phyloP scores from a whole-genome alignment of 257 asterid species.

The Fraxinus pennsylvanica region DNA sequence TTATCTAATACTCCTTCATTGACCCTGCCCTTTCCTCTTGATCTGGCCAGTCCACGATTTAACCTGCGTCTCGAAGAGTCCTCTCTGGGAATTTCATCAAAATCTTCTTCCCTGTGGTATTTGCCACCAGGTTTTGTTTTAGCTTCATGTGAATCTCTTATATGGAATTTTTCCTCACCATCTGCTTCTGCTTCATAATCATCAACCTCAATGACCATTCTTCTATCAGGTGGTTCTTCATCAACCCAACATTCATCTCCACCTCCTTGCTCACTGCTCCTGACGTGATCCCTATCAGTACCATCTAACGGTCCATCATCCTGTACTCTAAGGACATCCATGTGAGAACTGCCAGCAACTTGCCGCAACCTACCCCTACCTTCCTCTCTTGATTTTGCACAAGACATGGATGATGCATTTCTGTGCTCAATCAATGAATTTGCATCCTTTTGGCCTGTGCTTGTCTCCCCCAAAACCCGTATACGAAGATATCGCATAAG shows the following conservation, averaged over 20 bases:
- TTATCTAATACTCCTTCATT: slow-evolving; percentile 62
- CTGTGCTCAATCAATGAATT: slow-evolving; percentile 52
- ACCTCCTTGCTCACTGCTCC: slow-evolving; percentile 44
- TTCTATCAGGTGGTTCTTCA: slow-evolving; percentile 56
- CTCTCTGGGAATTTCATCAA: slow-evolving; percentile 68
- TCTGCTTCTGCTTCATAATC: slow-evolving; percentile 54
- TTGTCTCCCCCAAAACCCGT: slow-evolving; percentile 73
- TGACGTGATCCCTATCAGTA: slow-evolving; percentile 51
- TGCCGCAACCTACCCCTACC: slow-evolving; percentile 61
- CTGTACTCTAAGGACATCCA: slow-evolving; percentile 46
- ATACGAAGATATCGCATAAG: slow-evolving; percentile 83
- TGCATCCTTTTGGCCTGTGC: slow-evolving; percentile 62
- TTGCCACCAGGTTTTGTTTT: slow-evolving; percentile 62
- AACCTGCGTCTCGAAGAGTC: slow-evolving; percentile 65
- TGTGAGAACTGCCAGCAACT: slow-evolving; percentile 54
- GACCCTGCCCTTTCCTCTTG: slow-evolving; percentile 68
- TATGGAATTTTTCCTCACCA: slow-evolving; percentile 55
- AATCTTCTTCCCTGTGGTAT: slow-evolving; percentile 70
- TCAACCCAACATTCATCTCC: slow-evolving; percentile 64
- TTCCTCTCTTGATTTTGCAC: slow-evolving; percentile 69
- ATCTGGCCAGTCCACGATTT: slow-evolving; percentile 58
- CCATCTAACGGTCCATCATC: slow-evolving; percentile 47
- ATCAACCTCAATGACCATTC: slow-evolving; percentile 49
- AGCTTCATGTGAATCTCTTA: slow-evolving; percentile 58
- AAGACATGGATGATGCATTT: slow-evolving; percentile 38